phyloP scores from a whole-genome alignment of 108 stramenopile species.

The Fragilaria crotonensis region DNA sequence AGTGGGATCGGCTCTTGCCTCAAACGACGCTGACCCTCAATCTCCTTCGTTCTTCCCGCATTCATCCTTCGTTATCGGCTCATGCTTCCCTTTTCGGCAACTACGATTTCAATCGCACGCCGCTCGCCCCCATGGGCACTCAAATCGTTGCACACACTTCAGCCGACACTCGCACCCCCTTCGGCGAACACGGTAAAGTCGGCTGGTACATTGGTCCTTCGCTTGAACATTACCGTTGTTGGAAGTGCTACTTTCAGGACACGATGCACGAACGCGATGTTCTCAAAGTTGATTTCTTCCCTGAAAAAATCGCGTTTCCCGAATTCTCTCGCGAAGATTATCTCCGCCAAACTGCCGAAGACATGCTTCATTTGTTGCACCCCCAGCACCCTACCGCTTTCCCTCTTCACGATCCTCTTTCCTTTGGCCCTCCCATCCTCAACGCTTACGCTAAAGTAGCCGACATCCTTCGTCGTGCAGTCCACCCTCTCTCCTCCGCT shows the following conservation, averaged over 20 bases:
- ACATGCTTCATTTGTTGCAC: not conserved
- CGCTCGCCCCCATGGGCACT: not conserved
- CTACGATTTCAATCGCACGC: not conserved
- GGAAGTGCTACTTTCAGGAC: constrained; percentile 11
- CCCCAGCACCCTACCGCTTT: not conserved
- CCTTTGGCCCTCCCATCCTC: not conserved
- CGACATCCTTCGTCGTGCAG: not conserved
- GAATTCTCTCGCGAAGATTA: constrained; percentile 1
- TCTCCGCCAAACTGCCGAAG: not conserved
- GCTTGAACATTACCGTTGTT: constrained; percentile 40
- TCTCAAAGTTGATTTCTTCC: constrained; percentile 30
- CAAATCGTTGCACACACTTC: not conserved
- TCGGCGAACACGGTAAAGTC: constrained; percentile 23
- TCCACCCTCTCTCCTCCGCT: constrained; percentile 1
- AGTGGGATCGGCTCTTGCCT: constrained; percentile 23
- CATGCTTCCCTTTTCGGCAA: not conserved
- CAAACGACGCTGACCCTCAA: constrained; percentile 36
- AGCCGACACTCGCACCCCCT: not conserved
- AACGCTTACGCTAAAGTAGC: not conserved
- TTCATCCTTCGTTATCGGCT: constrained; percentile 13
- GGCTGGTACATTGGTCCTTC: constrained; percentile 49
- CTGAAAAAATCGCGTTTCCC: constrained; percentile 8
- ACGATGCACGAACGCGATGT: constrained; percentile 13
- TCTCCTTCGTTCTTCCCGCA: constrained; percentile 23
- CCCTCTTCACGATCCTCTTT: not conserved